Conservation (phyloP, 345 rosid genomes). For the Gynandropsis gynandra region DNA sequence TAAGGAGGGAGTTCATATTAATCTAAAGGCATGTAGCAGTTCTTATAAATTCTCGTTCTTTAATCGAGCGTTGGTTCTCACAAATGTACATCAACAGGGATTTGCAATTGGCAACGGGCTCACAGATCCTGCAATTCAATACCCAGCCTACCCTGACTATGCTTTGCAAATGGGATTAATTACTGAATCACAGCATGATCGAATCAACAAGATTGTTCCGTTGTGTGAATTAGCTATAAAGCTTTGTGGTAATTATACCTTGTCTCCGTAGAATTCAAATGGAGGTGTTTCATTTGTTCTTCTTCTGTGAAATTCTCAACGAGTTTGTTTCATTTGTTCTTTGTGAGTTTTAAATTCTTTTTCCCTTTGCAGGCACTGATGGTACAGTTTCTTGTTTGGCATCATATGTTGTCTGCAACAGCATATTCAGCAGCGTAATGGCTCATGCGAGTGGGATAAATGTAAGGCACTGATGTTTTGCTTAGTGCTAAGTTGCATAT, state of each 20-base stretch:
- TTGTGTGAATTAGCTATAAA: conserved; percentile 75
- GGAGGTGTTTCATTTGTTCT: conserved; percentile 4
- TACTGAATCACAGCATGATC: conserved; percentile 42
- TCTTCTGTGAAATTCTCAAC: background rate
- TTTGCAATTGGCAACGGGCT: conserved; percentile 98
- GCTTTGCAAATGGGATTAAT: conserved; percentile 89
- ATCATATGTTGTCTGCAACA: conserved; percentile 82
- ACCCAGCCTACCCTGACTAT: conserved; percentile 93
- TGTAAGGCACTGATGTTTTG: conserved; percentile 40
- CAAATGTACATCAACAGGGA: conserved; percentile 49
- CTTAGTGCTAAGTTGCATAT: background rate
- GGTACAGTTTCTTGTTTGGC: conserved; percentile 94
- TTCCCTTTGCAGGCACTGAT: conserved; percentile 64
- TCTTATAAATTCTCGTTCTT: background rate
- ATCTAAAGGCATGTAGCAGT: conserved; percentile 57
- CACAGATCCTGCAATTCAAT: conserved; percentile 87
- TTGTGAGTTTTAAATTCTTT: background rate
- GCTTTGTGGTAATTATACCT: conserved; percentile 65
- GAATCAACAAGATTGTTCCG: conserved; percentile 74
- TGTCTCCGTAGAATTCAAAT: no score
- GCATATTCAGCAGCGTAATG: conserved; percentile 67
- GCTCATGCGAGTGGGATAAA: conserved; percentile 53
- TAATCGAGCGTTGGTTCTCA: conserved; percentile 16
- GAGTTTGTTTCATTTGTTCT: conserved; percentile 9
- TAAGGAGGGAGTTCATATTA: conserved; percentile 75